Conservation (phyloP, 176 grass and related monocot genomes). For the Carex scoparia region DNA sequence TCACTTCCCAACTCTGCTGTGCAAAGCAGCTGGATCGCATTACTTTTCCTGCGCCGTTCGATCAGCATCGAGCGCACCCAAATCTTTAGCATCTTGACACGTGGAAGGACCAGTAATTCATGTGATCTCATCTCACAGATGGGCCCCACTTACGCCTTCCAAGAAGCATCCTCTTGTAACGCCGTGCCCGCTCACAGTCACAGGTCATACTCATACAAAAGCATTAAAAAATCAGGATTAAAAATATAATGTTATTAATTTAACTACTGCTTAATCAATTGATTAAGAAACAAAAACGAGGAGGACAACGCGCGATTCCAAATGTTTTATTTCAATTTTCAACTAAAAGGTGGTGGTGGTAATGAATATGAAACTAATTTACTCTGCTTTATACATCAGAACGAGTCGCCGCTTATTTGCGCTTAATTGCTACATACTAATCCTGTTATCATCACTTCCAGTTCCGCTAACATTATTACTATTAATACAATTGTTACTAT, state of each 20-base stretch:
- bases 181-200: conserved; percentile 10
- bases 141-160: conserved; percentile 5
- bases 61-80: neutral
- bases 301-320: neutral
- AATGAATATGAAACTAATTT: conserved; percentile 8
- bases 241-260: neutral
- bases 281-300: neutral
- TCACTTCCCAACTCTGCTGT: neutral
- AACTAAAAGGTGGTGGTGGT: neutral
- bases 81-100: neutral
- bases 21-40: neutral
- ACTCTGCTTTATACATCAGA: conserved; percentile 25
- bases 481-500: conserved; percentile 19
- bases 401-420: conserved; percentile 21
- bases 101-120: conserved; percentile 5
- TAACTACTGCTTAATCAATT: neutral
- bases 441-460: conserved; percentile 34
- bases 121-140: conserved; percentile 3
- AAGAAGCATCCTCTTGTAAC: conserved; percentile 18
- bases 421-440: neutral
- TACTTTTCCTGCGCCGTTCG: neutral
- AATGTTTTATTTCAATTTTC: neutral
- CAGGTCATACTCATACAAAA: neutral
- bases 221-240: neutral
- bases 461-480: conserved; percentile 7